A percentile compares a stretch with the other conserved stretches of the same genome.
Conservation (phyloP, 139 green algal genomes). For the Micractinium conductrix region DNA sequence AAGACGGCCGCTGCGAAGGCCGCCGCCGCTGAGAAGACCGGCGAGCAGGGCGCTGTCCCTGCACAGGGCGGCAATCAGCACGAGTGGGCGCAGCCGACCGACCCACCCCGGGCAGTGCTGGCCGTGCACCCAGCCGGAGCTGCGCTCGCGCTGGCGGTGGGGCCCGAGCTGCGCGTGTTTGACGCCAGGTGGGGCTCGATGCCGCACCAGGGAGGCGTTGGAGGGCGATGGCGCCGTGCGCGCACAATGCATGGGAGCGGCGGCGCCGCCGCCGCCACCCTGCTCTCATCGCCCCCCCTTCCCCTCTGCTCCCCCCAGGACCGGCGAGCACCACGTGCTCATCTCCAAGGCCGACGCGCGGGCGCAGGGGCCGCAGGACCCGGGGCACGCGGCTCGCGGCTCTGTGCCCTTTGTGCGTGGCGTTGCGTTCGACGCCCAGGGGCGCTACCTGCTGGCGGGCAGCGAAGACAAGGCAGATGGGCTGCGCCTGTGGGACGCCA, state of each 20-base stretch:
- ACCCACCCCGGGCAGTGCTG: conserved; percentile 14
- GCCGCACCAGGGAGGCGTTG: not conserved
- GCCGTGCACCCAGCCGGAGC: conserved; percentile 19
- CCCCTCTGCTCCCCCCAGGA: not conserved
- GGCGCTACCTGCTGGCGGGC: conserved; percentile 57
- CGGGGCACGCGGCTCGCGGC: not conserved
- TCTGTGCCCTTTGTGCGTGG: conserved; percentile 33
- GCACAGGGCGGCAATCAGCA: not conserved
- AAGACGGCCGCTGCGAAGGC: too few relatives aligned
- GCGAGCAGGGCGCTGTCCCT: too few relatives aligned
- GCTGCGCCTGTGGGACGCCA: conserved; percentile 49
- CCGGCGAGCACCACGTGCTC: not conserved
- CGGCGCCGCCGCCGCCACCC: not conserved
- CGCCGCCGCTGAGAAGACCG: too few relatives aligned
- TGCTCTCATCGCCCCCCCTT: not conserved
- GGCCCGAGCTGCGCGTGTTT: conserved; percentile 35
- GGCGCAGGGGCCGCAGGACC: not conserved
- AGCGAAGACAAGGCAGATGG: conserved; percentile 66
- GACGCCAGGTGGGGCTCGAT: conserved; percentile 6
- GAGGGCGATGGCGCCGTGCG: not conserved
- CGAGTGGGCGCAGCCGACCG: not conserved
- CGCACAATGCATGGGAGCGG: not conserved
- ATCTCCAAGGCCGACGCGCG: not conserved
- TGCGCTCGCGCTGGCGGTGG: conserved; percentile 25
- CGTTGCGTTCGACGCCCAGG: conserved; percentile 54